phyloP scores from a whole-genome alignment of 1,284 basidiomycete genomes.

The Rhodotorula sp. region DNA sequence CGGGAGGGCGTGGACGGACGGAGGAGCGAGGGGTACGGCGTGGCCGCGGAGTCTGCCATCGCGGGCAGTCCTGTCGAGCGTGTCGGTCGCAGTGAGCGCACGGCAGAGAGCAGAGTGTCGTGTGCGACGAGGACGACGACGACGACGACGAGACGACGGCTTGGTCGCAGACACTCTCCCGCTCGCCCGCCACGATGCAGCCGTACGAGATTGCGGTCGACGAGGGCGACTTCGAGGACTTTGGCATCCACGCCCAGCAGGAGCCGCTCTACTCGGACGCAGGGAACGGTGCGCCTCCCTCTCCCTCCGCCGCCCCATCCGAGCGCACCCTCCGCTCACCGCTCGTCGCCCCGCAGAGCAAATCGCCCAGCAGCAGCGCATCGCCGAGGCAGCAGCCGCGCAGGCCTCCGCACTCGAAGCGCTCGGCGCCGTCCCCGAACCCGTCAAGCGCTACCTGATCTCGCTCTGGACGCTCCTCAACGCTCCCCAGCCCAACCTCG shows the following conservation, averaged over 20 bases:
- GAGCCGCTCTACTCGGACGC: conserved; percentile 22
- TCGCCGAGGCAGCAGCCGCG: conserved; percentile 36
- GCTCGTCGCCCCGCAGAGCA: conserved; percentile 16
- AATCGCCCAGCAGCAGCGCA: conserved; percentile 40
- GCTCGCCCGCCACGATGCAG: conserved; percentile 13
- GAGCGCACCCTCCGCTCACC: not conserved
- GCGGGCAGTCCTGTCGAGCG: not conserved
- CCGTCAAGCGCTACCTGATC: conserved; percentile 42
- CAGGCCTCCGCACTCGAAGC: conserved; percentile 37
- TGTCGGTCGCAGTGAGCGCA: not conserved
- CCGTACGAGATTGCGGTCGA: conserved; percentile 14
- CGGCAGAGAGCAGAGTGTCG: too few relatives aligned
- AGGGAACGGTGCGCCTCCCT: conserved; percentile 17
- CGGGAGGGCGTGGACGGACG: conserved; percentile 5
- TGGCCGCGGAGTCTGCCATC: not conserved
- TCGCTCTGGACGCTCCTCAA: conserved; percentile 39
- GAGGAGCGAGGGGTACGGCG: conserved; percentile 32
- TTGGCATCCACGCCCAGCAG: conserved; percentile 13
- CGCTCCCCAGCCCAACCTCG: conserved; percentile 30
- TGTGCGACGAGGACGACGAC: not conserved
- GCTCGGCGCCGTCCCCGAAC: conserved; percentile 38
- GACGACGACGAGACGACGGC: not conserved
- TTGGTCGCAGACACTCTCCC: not conserved
- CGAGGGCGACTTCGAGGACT: conserved; percentile 24
- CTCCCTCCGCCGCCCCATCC: not conserved